Evolutionary conservation across 805 yeast species (phyloP).

Genomic region (Saccharomycopsis amapae): DNA sequence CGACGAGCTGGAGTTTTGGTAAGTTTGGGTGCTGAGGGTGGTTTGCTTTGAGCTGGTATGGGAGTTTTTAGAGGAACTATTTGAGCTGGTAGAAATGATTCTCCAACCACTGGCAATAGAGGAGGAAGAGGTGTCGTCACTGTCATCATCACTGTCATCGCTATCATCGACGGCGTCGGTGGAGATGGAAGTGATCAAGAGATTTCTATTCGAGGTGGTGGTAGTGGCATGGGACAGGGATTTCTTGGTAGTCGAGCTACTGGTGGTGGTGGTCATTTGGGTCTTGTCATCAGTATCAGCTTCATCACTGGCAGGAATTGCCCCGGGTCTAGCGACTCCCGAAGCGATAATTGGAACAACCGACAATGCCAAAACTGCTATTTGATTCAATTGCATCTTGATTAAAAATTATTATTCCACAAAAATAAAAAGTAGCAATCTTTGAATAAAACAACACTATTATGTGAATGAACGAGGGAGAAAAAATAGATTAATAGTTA

Average conservation of each 20-base stretch:
- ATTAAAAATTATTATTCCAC: too few species aligned
- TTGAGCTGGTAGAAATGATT: too few species aligned
- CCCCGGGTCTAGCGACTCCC: neutral
- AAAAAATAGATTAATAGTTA: too few species aligned
- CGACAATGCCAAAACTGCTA: neutral
- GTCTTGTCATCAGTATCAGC: neutral
- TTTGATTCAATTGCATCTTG: neutral
- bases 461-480: too few species aligned
- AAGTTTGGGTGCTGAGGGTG: neutral
- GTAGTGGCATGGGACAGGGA: too few species aligned
- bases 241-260: neutral
- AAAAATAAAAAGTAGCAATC: too few species aligned
- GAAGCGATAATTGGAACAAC: neutral
- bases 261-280: too few species aligned
- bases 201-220: neutral
- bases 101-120: too few species aligned
- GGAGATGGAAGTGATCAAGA: neutral
- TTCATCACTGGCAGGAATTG: neutral
- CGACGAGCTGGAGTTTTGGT: neutral
- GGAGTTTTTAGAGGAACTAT: too few species aligned
- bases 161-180: neutral
- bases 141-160: neutral
- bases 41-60: neutral
- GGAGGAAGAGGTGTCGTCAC: too few species aligned
- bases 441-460: too few species aligned